phyloP scores from a whole-genome alignment of 306 rosid species.

The Biancaea sappan region DNA sequence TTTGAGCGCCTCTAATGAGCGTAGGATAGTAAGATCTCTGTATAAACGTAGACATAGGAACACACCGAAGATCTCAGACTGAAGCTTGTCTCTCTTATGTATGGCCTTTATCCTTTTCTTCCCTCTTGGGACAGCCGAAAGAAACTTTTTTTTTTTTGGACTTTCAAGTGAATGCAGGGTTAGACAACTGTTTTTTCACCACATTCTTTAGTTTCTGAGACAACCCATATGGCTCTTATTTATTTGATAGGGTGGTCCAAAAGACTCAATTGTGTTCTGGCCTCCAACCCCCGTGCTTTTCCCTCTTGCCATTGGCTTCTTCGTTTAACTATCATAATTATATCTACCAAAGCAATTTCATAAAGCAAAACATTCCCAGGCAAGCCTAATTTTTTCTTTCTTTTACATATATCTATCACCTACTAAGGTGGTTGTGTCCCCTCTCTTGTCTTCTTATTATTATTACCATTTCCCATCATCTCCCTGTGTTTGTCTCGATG shows the following conservation, averaged over 20 bases:
- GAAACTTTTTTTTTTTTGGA: constrained; percentile 35
- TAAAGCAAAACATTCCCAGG: constrained; percentile 38
- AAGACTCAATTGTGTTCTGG: constrained; percentile 42
- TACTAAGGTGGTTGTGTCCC: constrained; percentile 16
- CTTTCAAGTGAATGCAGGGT: constrained; percentile 54
- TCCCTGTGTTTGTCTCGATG: background rate
- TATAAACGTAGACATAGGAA: constrained; percentile 31
- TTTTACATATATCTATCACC: constrained; percentile 17
- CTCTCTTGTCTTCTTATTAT: background rate
- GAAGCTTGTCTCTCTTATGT: constrained; percentile 44
- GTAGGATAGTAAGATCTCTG: constrained; percentile 30
- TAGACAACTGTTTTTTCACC: constrained; percentile 49
- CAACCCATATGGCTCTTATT: constrained; percentile 55
- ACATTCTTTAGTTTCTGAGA: constrained; percentile 42
- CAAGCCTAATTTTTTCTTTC: constrained; percentile 22
- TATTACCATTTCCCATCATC: background rate
- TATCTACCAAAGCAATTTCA: constrained; percentile 46
- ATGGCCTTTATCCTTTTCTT: constrained; percentile 75
- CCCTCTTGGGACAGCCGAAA: constrained; percentile 77
- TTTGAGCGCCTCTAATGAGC: constrained; percentile 8
- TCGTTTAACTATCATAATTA: constrained; percentile 43
- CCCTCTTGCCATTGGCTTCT: constrained; percentile 51
- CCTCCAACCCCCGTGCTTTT: constrained; percentile 46
- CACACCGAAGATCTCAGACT: constrained; percentile 31
- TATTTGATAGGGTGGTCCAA: constrained; percentile 66